phyloP scores from a whole-genome alignment of 2,329 filamentous ascomycete species.

The Trichoderma sp. region DNA sequence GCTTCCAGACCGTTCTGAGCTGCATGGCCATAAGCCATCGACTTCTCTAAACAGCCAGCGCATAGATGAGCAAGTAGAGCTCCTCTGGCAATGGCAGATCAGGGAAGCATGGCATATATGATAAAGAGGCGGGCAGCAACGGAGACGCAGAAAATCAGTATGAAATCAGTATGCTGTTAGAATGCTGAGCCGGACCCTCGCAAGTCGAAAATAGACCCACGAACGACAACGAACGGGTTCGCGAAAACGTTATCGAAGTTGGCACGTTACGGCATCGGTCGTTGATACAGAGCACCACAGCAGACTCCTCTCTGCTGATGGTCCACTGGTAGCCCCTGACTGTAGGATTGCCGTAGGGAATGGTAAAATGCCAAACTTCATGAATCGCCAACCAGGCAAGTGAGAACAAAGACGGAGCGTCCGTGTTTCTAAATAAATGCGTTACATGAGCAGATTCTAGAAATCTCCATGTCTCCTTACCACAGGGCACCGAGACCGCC shows the following conservation, averaged over 20 bases:
- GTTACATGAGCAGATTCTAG: neutral
- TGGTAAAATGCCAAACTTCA: no score
- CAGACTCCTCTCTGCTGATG: neutral
- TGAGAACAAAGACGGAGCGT: neutral
- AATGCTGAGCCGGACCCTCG: neutral
- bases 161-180: neutral
- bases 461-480: neutral
- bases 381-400: neutral
- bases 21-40: neutral
- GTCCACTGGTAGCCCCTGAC: neutral
- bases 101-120: neutral
- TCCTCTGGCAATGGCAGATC: neutral
- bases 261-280: neutral
- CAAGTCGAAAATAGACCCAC: neutral
- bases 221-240: neutral
- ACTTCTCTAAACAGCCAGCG: neutral
- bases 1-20: neutral
- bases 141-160: neutral
- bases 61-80: neutral
- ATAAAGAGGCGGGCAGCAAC: neutral
- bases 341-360: neutral
- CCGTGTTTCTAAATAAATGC: no score
- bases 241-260: rapidly evolving
- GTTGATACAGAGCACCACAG: neutral
- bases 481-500: neutral